These are phyloP conservation scores for Echium plantagineum DNA, from an alignment of 257 asterid species.

Conservation along the genomic window DNA sequence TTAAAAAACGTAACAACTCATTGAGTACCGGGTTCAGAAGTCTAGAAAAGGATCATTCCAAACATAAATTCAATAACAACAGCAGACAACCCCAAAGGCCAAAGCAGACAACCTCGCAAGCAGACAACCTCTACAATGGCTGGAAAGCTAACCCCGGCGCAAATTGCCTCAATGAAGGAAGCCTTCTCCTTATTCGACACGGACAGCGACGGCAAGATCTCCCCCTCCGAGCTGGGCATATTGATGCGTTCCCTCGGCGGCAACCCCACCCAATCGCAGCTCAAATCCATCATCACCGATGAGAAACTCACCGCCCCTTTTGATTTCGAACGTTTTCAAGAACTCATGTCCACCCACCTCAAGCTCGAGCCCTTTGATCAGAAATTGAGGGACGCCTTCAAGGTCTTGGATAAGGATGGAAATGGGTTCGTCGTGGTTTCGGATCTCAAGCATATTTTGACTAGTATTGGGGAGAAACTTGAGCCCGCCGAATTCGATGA, in stretches of 20 bases:
- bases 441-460: conserved; percentile 83
- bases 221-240: conserved; percentile 85
- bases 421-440: conserved; percentile 71
- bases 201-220: conserved; percentile 88
- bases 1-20: too few relatives aligned
- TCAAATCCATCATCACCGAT: conserved; percentile 38
- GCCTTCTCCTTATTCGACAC: conserved; percentile 90
- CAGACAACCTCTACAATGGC: conserved; percentile 29
- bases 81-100: too few relatives aligned
- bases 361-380: conserved; percentile 89
- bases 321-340: conserved; percentile 42
- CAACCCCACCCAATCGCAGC: conserved; percentile 70
- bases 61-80: too few relatives aligned
- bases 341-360: conserved; percentile 54
- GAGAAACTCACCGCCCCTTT: conserved; percentile 47
- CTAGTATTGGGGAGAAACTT: conserved; percentile 83
- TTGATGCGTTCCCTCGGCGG: conserved; percentile 94
- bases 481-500: conserved; percentile 91
- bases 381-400: conserved; percentile 88
- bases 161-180: conserved; percentile 75
- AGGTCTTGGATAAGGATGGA: conserved; percentile 78
- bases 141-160: conserved; percentile 84
- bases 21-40: too few relatives aligned
- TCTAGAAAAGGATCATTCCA: too few relatives aligned
- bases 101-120: too few relatives aligned